Percentiles rank a stretch among this genome's conserved stretches.
These are phyloP conservation scores for Gossypium davidsonii DNA, from an alignment of 441 rosid genomes.

Conservation along the genomic window DNA sequence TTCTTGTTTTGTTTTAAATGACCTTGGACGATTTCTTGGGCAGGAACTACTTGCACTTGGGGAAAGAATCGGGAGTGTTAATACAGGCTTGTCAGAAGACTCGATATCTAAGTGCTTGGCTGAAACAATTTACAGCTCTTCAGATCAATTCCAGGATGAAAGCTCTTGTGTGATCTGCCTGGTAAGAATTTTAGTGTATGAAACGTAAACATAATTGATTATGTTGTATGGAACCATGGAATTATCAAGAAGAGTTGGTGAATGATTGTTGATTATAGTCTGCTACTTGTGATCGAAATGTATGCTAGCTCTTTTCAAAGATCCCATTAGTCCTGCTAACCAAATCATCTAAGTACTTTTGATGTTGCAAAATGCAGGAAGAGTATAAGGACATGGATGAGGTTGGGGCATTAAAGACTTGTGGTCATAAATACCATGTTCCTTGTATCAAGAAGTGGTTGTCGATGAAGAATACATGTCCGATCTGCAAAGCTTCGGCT, in stretches of 20 bases:
- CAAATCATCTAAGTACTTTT: not conserved
- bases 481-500: conserved; percentile 75
- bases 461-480: conserved; percentile 76
- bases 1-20: conserved; percentile 9
- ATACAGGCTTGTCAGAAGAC: conserved; percentile 67
- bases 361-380: conserved; percentile 38
- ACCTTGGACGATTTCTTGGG: conserved; percentile 9
- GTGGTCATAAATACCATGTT: conserved; percentile 76
- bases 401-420: conserved; percentile 45
- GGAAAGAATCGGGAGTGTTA: conserved; percentile 83
- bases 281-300: not conserved
- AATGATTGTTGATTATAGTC: not conserved
- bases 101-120: conserved; percentile 50
- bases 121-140: conserved; percentile 35
- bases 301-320: not conserved
- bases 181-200: conserved; percentile 37
- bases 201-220: not conserved
- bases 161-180: conserved; percentile 70
- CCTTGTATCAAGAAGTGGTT: conserved; percentile 82
- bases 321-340: not conserved
- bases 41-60: conserved; percentile 89
- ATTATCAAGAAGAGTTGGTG: not conserved
- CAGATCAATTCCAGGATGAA: conserved; percentile 42
- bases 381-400: conserved; percentile 62
- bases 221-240: not conserved